Percentiles rank a stretch among this genome's conserved stretches.
phyloP scores from a whole-genome alignment of 2,329 filamentous ascomycete genomes.

The Bimuria novae-zelandiae region DNA sequence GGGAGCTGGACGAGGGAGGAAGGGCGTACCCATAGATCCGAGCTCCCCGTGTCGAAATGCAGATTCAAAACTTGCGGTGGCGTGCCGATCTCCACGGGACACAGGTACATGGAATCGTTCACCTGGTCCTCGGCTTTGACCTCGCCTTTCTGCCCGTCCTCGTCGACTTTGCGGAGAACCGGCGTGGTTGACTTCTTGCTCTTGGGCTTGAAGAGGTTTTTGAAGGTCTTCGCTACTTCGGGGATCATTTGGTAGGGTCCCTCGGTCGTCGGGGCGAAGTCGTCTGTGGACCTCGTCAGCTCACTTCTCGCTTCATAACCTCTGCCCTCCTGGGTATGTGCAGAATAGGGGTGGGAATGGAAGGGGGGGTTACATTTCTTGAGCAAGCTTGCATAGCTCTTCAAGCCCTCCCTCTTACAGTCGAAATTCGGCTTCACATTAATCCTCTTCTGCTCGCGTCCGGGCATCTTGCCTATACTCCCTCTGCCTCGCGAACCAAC shows the following conservation, averaged over 20 bases:
- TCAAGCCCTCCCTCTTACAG: constrained; percentile 53
- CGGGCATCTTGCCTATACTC: constrained; percentile 8
- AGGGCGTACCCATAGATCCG: constrained; percentile 65
- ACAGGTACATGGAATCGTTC: constrained; percentile 70
- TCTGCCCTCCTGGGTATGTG: too few relatives aligned
- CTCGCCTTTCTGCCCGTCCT: constrained; percentile 49
- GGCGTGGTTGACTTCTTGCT: constrained; percentile 51
- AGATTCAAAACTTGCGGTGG: constrained; percentile 63
- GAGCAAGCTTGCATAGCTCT: constrained; percentile 66
- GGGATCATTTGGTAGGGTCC: constrained; percentile 64
- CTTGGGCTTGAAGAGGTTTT: constrained; percentile 47
- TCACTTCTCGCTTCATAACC: too few relatives aligned
- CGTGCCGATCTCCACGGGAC: constrained; percentile 66
- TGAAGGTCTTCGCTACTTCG: constrained; percentile 40
- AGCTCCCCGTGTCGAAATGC: constrained; percentile 73
- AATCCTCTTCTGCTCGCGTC: constrained; percentile 25
- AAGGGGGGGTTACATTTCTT: constrained; percentile 54
- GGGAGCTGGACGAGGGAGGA: not conserved
- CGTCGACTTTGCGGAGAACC: constrained; percentile 51
- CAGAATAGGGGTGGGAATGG: not conserved
- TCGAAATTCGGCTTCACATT: constrained; percentile 28
- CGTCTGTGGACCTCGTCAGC: constrained; percentile 27
- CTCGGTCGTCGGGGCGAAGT: constrained; percentile 64
- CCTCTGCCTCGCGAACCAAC: not conserved
- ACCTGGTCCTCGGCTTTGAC: constrained; percentile 67